Conservation (phyloP, 352 stramenopile genomes). For the Phytophthora chlamydospora region DNA sequence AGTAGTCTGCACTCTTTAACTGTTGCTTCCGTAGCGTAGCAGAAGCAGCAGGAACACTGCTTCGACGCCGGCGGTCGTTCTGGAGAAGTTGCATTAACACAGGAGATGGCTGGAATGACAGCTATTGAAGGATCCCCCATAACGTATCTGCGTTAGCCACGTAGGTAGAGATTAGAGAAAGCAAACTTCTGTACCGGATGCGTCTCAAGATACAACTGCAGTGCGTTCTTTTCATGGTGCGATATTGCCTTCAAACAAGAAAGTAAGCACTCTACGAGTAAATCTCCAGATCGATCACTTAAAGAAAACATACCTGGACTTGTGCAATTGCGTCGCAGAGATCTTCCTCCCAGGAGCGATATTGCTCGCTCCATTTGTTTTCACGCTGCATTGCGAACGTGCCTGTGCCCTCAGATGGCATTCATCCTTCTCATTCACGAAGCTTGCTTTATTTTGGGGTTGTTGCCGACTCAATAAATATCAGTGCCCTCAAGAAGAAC, state of each 20-base stretch:
- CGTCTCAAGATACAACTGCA: constrained; percentile 58
- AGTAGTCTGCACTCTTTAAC: constrained; percentile 47
- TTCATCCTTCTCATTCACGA: constrained; percentile 16
- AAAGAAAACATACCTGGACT: constrained; percentile 24
- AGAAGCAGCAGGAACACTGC: constrained; percentile 10
- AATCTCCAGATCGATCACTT: background rate
- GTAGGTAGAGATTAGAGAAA: background rate
- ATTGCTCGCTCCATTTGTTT: constrained; percentile 9
- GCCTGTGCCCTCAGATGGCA: background rate
- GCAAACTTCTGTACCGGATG: constrained; percentile 33
- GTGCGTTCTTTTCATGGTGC: constrained; percentile 39
- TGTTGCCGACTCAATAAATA: constrained; percentile 24
- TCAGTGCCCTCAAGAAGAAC: constrained; percentile 3
- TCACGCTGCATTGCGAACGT: constrained; percentile 6
- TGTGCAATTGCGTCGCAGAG: constrained; percentile 19
- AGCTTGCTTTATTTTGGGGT: constrained; percentile 32
- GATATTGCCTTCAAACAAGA: constrained; percentile 17
- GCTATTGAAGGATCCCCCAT: constrained; percentile 20
- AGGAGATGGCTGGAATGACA: constrained; percentile 60
- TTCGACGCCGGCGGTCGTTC: constrained; percentile 34
- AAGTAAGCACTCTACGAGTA: background rate
- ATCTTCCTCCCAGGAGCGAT: constrained; percentile 14
- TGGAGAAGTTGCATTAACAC: constrained; percentile 55
- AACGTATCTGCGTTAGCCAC: background rate
- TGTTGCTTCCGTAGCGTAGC: constrained; percentile 38